Percentiles rank a stretch among this genome's conserved stretches.
Evolutionary conservation across 192 early-diverging fungal species (phyloP).

Genomic region (Oehlia diaphana): DNA sequence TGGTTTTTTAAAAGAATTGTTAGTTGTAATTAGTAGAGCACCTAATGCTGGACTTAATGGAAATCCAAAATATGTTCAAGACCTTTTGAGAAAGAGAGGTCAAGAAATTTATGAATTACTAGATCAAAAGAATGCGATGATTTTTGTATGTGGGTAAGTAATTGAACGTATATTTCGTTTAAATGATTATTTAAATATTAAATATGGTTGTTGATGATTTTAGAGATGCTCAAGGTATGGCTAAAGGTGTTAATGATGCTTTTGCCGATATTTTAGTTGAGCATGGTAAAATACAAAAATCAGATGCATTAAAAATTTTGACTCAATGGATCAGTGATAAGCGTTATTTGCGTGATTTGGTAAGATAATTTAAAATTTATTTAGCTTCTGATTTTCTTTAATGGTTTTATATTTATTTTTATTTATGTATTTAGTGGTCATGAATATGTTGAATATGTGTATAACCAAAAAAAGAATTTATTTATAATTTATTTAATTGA

Average conservation of each 20-base stretch:
- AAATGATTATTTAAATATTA: conserved; percentile 28
- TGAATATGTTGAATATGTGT: no score
- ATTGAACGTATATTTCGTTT: not conserved
- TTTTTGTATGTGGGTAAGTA: conserved; percentile 78
- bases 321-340: conserved; percentile 62
- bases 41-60: conserved; percentile 37
- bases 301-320: conserved; percentile 58
- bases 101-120: conserved; percentile 61
- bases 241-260: conserved; percentile 78
- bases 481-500: no score
- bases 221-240: conserved; percentile 87
- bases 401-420: no score
- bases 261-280: conserved; percentile 64
- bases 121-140: conserved; percentile 56
- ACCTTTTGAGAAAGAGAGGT: conserved; percentile 60
- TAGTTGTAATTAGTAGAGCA: conserved; percentile 68
- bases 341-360: conserved; percentile 67
- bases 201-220: not conserved
- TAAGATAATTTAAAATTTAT: conserved; percentile 21
- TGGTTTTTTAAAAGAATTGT: conserved; percentile 59
- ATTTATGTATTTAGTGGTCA: no score
- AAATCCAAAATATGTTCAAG: conserved; percentile 87
- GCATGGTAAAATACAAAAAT: conserved; percentile 46
- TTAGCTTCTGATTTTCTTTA: no score
- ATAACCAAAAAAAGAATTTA: no score